These are phyloP conservation scores for Cryphonectria nitschkei DNA, from an alignment of 2,329 filamentous ascomycete species.

Conservation along the genomic window DNA sequence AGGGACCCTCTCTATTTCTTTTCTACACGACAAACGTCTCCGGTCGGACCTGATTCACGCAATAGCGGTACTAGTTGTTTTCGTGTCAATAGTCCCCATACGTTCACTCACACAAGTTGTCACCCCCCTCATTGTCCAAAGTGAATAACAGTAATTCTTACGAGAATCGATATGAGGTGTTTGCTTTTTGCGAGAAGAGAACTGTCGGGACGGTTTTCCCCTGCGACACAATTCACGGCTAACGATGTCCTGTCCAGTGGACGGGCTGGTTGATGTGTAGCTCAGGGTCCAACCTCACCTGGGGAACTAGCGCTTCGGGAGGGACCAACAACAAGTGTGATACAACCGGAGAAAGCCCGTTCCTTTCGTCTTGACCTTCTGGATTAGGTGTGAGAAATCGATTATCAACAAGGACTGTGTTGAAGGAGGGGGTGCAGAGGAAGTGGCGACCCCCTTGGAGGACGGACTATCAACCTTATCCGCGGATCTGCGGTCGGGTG, in stretches of 20 bases:
- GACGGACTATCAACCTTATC: background rate
- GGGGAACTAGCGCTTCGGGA: background rate
- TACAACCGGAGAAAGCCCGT: constrained; percentile 2
- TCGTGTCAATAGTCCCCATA: too few species aligned
- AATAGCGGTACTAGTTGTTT: too few species aligned
- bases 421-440: background rate
- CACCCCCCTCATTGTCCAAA: too few species aligned
- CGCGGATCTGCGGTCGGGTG: background rate
- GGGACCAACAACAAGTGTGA: background rate
- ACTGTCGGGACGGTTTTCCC: background rate
- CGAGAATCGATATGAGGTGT: too few species aligned
- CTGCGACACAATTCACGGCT: background rate
- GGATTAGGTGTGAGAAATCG: background rate
- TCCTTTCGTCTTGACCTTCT: constrained; percentile 11
- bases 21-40: background rate
- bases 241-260: background rate
- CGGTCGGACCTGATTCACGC: background rate
- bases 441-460: background rate
- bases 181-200: too few species aligned
- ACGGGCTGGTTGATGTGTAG: background rate
- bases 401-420: background rate
- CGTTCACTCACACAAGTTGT: too few species aligned
- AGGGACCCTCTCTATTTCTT: too few species aligned
- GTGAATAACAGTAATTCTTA: too few species aligned
- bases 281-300: constrained; percentile 12